A percentile compares a stretch with the other conserved stretches of the same genome.
Evolutionary conservation across 2,329 filamentous ascomycete species (phyloP).

Genomic region (Neonectria magnoliae): DNA sequence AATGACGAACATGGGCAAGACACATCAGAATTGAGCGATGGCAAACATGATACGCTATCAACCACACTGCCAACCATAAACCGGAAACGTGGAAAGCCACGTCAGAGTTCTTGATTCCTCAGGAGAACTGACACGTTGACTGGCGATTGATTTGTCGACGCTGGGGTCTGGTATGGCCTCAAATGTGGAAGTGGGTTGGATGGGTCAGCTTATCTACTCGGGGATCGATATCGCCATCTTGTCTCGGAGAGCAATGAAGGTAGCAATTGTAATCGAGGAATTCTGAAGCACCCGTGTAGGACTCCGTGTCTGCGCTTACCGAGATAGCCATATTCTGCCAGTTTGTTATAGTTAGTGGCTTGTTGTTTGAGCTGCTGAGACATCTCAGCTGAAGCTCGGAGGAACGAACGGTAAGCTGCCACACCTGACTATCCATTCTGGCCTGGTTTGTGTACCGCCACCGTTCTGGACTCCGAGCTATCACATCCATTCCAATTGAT

Average conservation of each 20-base stretch:
- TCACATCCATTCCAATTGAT: slow-evolving; percentile 8
- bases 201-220: neutral
- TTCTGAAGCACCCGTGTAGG: neutral
- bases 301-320: neutral
- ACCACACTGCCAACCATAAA: slow-evolving; percentile 22
- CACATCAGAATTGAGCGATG: slow-evolving; percentile 22
- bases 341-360: neutral
- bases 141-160: slow-evolving; percentile 4
- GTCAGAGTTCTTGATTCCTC: slow-evolving; percentile 11
- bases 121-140: slow-evolving; percentile 13
- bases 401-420: neutral
- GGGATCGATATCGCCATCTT: neutral
- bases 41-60: slow-evolving; percentile 5
- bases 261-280: neutral
- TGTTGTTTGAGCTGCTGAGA: neutral
- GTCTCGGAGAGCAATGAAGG: neutral
- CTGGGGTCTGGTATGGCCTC: slow-evolving; percentile 18
- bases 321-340: neutral
- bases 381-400: neutral
- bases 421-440: neutral
- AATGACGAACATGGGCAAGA: slow-evolving; percentile 9
- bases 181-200: slow-evolving; percentile 6
- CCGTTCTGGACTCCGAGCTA: neutral
- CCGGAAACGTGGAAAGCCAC: slow-evolving; percentile 8
- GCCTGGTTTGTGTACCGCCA: neutral